These are phyloP conservation scores for Perkinsus olseni DNA, from an alignment of 169 alveolate species.

Conservation along the genomic window DNA sequence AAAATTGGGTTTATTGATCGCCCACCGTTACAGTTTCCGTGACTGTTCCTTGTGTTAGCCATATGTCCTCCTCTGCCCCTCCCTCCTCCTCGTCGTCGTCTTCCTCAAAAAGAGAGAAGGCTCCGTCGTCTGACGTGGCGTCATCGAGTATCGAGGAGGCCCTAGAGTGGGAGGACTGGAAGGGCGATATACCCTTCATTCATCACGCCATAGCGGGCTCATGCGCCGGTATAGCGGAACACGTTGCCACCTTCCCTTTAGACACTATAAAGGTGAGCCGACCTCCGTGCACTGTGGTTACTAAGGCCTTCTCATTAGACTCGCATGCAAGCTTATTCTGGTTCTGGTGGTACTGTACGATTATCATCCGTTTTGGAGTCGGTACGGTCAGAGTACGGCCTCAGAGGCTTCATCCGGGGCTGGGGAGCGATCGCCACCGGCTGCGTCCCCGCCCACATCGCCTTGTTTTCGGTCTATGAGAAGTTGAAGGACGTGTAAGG, in stretches of 20 bases:
- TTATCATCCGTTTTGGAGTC: neutral
- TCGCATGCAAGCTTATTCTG: conserved; percentile 10
- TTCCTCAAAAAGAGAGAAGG: neutral
- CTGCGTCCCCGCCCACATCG: conserved; percentile 97
- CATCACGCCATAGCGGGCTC: conserved; percentile 91
- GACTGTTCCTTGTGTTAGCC: neutral
- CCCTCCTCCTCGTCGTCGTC: neutral
- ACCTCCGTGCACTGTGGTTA: conserved; percentile 52
- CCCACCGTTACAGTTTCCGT: neutral
- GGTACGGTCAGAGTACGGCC: neutral
- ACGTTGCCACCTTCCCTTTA: conserved; percentile 85
- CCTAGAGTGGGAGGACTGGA: conserved; percentile 40
- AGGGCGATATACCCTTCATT: conserved; percentile 77
- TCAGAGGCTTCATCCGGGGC: conserved; percentile 48
- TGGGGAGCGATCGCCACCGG: conserved; percentile 86
- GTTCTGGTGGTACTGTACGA: conserved; percentile 17
- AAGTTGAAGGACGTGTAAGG: conserved; percentile 16
- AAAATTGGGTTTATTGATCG: too few species aligned
- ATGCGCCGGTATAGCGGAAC: conserved; percentile 96
- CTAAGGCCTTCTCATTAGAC: neutral
- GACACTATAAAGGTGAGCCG: conserved; percentile 80
- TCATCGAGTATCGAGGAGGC: neutral
- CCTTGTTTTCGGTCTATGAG: conserved; percentile 82
- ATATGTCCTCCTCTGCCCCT: neutral
- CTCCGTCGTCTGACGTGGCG: neutral